A percentile compares a stretch with the other conserved stretches of the same genome.
phyloP scores from a whole-genome alignment of 169 alveolate species.

The Cryptosporidium sp. region DNA sequence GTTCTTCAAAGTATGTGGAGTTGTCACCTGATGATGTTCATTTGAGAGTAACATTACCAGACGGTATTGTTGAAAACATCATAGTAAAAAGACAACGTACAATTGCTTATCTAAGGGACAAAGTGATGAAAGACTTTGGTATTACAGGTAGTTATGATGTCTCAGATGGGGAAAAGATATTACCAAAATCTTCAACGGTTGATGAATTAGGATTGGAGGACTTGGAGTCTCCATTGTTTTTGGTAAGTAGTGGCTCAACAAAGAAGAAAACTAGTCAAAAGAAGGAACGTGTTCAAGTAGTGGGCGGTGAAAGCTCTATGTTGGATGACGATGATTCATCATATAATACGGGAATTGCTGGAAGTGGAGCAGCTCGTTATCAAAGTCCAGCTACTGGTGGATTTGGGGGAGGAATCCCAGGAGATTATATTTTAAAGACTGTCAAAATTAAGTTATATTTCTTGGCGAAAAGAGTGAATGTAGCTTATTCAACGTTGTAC shows the following conservation, averaged over 20 bases:
- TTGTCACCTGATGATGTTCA: conserved; percentile 60
- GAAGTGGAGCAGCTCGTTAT: not conserved
- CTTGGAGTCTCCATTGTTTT: conserved; percentile 11
- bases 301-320: not conserved
- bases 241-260: not conserved
- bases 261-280: not conserved
- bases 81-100: conserved; percentile 23
- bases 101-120: not conserved
- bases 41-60: conserved; percentile 59
- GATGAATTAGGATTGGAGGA: conserved; percentile 55
- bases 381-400: not conserved
- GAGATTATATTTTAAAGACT: conserved; percentile 58
- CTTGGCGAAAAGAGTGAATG: conserved; percentile 62
- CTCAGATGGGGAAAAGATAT: conserved; percentile 29
- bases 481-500: conserved; percentile 46
- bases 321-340: not conserved
- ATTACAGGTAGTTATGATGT: not conserved
- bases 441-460: conserved; percentile 60
- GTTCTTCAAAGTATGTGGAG: conserved; percentile 11
- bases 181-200: conserved; percentile 15
- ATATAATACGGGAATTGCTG: not conserved
- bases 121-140: conserved; percentile 25
- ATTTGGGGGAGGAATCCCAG: conserved; percentile 47
- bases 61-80: conserved; percentile 40
- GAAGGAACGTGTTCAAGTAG: not conserved